Base-by-base conservation (phyloP, 2,329 filamentous ascomycete species). In the Nigrograna mackinnonii region DNA sequence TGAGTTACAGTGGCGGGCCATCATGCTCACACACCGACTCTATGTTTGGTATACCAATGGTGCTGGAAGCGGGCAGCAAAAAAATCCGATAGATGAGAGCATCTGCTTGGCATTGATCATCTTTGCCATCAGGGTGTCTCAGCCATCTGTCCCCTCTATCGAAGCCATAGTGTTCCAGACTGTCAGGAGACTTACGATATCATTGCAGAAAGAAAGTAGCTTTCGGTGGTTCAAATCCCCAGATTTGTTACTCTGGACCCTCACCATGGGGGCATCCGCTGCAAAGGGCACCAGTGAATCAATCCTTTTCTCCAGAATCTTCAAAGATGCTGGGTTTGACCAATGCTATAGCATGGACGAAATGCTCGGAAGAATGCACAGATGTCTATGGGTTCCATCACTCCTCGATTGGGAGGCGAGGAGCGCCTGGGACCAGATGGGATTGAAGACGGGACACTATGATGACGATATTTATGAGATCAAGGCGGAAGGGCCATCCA, bases 1-100 rank as follows among this genome's bases (percentile, higher is more conserved):
- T 11, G 60, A 64, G 7, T 49, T 66, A 17, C 62, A 67, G 37
- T 66, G 65, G 24, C 56, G 66, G 26, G 52, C 46, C 7, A 55
- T 45, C 21, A 41, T 64, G 4, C 45, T 67, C 11, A 47, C 52
- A 24, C 60, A 62, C 34, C 43, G 55, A 11, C 44, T 66, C 0
- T 58, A 63, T 22, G 47, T 56, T 35, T 66, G 61, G 60, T 59
- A 60, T 31, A 55, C 40, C 22, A 49, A 54, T 41, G 39, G 40
- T 17, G 9, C 20, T 11, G 37, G 26, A 4, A 26, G 13, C 18
- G 13, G 16, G 12, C 13, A 28, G 5, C 34, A 38, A 13, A 24
- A 43, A 11, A 40, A 33, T 4, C 50, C 55, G 9, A 22, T 61
- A 1, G 54, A 62, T 31, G 49, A 62, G 35, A 52, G 49, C 14